phyloP scores from a whole-genome alignment of 1,139 yeast species.

The Candida buenavistaensis region DNA sequence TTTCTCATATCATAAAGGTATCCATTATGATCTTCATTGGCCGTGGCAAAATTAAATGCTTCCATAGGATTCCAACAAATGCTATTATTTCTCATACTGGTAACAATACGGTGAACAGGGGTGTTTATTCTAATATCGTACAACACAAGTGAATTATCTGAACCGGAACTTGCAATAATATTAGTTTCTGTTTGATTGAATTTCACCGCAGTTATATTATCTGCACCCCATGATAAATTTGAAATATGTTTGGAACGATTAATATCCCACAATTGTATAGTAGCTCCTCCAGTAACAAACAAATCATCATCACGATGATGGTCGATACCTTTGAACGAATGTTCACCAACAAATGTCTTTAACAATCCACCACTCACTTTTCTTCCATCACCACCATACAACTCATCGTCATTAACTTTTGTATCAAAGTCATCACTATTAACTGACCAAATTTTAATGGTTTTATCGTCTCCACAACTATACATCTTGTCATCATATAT shows the following conservation, averaged over 20 bases:
- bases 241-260: slow-evolving; percentile 74
- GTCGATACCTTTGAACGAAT: slow-evolving; percentile 82
- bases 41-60: slow-evolving; percentile 90
- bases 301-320: slow-evolving; percentile 73
- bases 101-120: slow-evolving; percentile 88
- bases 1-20: slow-evolving; percentile 97
- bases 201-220: slow-evolving; percentile 76
- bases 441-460: slow-evolving; percentile 80
- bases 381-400: slow-evolving; percentile 20
- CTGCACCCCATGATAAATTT: slow-evolving; percentile 94
- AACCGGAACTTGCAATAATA: slow-evolving; percentile 85
- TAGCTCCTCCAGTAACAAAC: slow-evolving; percentile 92
- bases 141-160: slow-evolving; percentile 85
- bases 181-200: slow-evolving; percentile 92
- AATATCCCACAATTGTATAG: slow-evolving; percentile 87
- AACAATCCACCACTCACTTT: slow-evolving; percentile 46
- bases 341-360: slow-evolving; percentile 80
- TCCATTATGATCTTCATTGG: slow-evolving; percentile 91
- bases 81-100: slow-evolving; percentile 80
- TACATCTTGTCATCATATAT: slow-evolving; percentile 64
- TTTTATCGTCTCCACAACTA: slow-evolving; percentile 90
- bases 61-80: slow-evolving; percentile 98
- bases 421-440: slow-evolving; percentile 45
- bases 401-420: slow-evolving; percentile 32
- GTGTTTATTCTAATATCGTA: slow-evolving; percentile 92